Conservation (phyloP, 805 yeast genomes). For the Lachancea dasiensis region DNA sequence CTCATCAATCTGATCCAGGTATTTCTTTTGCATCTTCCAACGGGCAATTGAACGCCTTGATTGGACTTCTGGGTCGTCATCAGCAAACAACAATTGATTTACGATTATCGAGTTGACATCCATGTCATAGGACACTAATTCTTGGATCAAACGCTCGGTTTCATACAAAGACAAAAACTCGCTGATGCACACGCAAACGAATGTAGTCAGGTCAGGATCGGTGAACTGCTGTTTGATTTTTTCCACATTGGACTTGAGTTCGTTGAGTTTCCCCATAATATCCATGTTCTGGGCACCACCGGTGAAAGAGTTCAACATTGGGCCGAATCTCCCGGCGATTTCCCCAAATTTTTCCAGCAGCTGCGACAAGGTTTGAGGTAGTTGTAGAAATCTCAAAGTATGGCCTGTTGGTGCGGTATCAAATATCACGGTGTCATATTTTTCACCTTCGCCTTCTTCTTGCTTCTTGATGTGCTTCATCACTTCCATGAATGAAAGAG, state of each 20-base stretch:
- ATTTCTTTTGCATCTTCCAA: conserved; percentile 93
- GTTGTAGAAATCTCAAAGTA: conserved; percentile 87
- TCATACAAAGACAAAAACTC: conserved; percentile 95
- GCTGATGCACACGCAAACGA: conserved; percentile 94
- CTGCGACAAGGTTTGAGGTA: conserved; percentile 88
- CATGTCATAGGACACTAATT: conserved; percentile 87
- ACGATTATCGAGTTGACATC: conserved; percentile 96
- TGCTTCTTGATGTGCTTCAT: conserved; percentile 91
- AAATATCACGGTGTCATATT: conserved; percentile 84
- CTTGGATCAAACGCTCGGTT: conserved; percentile 97
- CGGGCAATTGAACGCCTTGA: conserved; percentile 91
- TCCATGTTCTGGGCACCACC: conserved; percentile 60
- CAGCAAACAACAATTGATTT: conserved; percentile 88
- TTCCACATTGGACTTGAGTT: conserved; percentile 70
- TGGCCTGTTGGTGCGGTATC: conserved; percentile 99
- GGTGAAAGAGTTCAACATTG: conserved; percentile 74
- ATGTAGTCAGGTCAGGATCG: conserved; percentile 92
- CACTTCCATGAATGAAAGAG: conserved; percentile 95
- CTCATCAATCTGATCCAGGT: conserved; percentile 91
- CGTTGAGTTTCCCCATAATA: conserved; percentile 50
- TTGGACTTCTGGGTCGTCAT: conserved; percentile 52
- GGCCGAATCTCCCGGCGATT: conserved; percentile 81
- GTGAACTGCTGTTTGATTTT: conserved; percentile 94
- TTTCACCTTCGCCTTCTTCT: conserved; percentile 36
- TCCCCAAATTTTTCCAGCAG: conserved; percentile 83